Evolutionary conservation across 2,329 filamentous ascomycete genomes (phyloP), one percentile per base, ranked within the genome.

Genomic region (Scedosporium apiospermum): DNA sequence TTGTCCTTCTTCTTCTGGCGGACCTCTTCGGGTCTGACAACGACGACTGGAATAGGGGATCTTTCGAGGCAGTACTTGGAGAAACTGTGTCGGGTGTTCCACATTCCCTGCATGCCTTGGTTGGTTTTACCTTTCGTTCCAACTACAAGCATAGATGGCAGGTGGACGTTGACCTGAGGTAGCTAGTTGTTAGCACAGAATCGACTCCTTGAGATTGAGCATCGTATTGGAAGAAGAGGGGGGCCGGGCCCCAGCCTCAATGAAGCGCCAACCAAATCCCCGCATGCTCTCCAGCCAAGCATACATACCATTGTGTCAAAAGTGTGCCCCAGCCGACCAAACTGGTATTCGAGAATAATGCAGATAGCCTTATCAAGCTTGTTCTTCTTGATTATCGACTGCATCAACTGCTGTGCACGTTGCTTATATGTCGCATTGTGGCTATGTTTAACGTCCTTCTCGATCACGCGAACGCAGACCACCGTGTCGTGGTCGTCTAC

Each of bases 1-100:
- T 96, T 96, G 64, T 84, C 82, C 75, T 95, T 96, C 77, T 96
- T 96, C 76, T 95, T 95, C 71, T 90, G 85, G 21, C 93, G 88
- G 76, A 96, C 96, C 65, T 90, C 89, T 38, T 88, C 89, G 42
- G 93, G 92, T 3, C 93, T 85, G 9, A 96, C 93, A 38, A 97
- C 93, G 34, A 96, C 93, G 6, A 96, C 93, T 1, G 93, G 93
- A 1, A 97, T 90, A 0, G 93, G 92, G 1, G 90, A 96, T 72
- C 96, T 93, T 71, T 97, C 93, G 12, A 96, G 81, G 70, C 93
- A 96, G 75, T 96, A 97, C 72, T 96, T 96, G 27, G 91, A 96
- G 55, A 96, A 93, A 0, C 90, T 95, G 66, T 91, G 95, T 53
- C 82, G 77, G 38, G 82, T 83, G 58, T 90, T 91, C 51, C 96